These are phyloP conservation scores for Rhizopogon roseolus DNA, from an alignment of 768 basidiomycete species.

Conservation along the genomic window DNA sequence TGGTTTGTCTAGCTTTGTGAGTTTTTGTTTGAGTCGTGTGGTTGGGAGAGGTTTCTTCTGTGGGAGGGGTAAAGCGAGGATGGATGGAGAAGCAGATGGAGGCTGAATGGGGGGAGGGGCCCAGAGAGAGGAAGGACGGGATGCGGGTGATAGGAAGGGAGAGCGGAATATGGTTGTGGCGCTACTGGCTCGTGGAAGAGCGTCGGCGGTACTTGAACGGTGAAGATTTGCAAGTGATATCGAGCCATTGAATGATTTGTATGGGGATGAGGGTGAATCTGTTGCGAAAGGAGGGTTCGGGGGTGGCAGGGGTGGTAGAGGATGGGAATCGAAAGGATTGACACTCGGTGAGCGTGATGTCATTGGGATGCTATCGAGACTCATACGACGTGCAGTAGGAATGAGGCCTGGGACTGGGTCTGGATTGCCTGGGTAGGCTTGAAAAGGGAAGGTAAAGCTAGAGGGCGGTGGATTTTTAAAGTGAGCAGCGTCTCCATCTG, in stretches of 20 bases:
- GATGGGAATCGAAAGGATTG: constrained; percentile 9
- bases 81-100: constrained; percentile 24
- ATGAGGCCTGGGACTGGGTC: constrained; percentile 49
- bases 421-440: constrained; percentile 61
- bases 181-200: constrained; percentile 36
- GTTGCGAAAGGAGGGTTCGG: constrained; percentile 48
- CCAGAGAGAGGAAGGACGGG: constrained; percentile 61
- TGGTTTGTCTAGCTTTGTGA: constrained; percentile 43
- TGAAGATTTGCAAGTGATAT: constrained; percentile 21
- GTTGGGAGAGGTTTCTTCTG: constrained; percentile 32
- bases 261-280: constrained; percentile 27
- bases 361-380: constrained; percentile 33
- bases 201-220: constrained; percentile 22
- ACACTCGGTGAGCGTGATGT: constrained; percentile 23
- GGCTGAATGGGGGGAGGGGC: constrained; percentile 40
- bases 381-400: constrained; percentile 33
- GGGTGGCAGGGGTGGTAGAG: constrained; percentile 20
- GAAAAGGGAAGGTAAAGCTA: constrained; percentile 45
- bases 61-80: constrained; percentile 31
- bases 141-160: constrained; percentile 67
- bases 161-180: constrained; percentile 52
- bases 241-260: constrained; percentile 26
- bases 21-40: constrained; percentile 48
- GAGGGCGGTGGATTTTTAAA: constrained; percentile 31
- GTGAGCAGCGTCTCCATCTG: too few relatives aligned